Conservation (phyloP, 805 yeast species). For the Wickerhamiella nectarea region DNA sequence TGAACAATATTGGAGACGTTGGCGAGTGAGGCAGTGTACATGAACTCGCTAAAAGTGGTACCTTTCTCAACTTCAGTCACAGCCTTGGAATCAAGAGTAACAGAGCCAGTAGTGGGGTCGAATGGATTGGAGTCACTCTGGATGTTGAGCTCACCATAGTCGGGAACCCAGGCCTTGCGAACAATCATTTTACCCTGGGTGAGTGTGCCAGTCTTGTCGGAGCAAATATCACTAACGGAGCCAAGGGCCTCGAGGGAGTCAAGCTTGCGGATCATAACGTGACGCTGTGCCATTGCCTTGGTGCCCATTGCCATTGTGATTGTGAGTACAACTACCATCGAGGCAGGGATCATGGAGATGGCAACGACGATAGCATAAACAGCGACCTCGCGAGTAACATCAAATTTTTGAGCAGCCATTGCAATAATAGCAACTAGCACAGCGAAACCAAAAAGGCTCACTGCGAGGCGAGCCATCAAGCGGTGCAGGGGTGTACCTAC, state of each 20-base stretch:
- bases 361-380: slow-evolving; percentile 81
- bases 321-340: slow-evolving; percentile 67
- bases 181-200: slow-evolving; percentile 72
- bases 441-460: slow-evolving; percentile 56
- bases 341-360: slow-evolving; percentile 70
- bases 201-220: slow-evolving; percentile 72
- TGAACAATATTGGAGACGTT: slow-evolving; percentile 58
- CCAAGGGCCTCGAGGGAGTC: slow-evolving; percentile 72
- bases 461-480: slow-evolving; percentile 62
- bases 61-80: slow-evolving; percentile 2
- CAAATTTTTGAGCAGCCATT: slow-evolving; percentile 68
- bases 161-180: slow-evolving; percentile 56
- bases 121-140: slow-evolving; percentile 45
- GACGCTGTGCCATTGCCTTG: slow-evolving; percentile 50
- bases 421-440: slow-evolving; percentile 78
- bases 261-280: slow-evolving; percentile 62
- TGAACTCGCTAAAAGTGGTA: slow-evolving; percentile 32
- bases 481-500: slow-evolving; percentile 76
- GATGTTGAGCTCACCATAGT: slow-evolving; percentile 43
- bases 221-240: slow-evolving; percentile 65
- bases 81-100: slow-evolving; percentile 26
- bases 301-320: slow-evolving; percentile 80
- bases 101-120: slow-evolving; percentile 48
- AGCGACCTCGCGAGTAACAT: slow-evolving; percentile 69
- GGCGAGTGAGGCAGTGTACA: slow-evolving; percentile 58